Base-by-base conservation (phyloP, 192 early-diverging fungal species). In the Backusella macrospora region DNA sequence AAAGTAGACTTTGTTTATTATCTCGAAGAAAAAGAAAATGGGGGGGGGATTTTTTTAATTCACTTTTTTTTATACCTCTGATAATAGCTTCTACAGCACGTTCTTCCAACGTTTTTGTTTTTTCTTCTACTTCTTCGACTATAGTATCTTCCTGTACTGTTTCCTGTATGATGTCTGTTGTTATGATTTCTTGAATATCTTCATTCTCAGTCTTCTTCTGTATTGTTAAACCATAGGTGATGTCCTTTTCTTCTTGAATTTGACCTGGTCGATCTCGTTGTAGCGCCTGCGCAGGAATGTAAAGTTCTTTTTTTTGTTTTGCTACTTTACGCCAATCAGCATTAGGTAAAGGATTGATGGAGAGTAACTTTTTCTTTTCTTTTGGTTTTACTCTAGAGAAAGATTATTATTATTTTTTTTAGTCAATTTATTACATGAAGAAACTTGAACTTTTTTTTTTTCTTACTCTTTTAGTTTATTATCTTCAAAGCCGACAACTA, bases 401-500 rank as follows among this genome's bases (percentile, higher is more conserved):
- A 62, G 4, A 65, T 12, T 5, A 42, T 16, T 47, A 37, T 55
- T 7, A 42, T 14, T 23, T 49, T 18, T 47, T 7, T 74, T 13
- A 6, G 12, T 67, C 16, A 42, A 66, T 12, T 73, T 45, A 45
- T 45, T 45, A 45, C 7, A 45, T 13, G 10, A 55, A 7, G 8
- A 55, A 55, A n/a, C n/a, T n/a, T n/a, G n/a, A n/a, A n/a, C n/a
- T 34, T 34, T 65, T 65, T 47, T 65, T 65, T 63, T 38, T 64
- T 46, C 42, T 62, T 37, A 86, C 83, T 77, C 79, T 55, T 80
- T 71, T 29, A 81, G 72, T 62, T 76, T 83, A 44, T 87, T 87
- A 44, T 78, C 84, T 65, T 86, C 84, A 10, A 87, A 70, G 13
- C 84, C 86, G 45, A 70, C 44, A 49, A 87, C 76, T 23, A 81